Percentiles rank a stretch among this genome's conserved stretches.
phyloP scores from a whole-genome alignment of 2,329 filamentous ascomycete genomes.

The Aspergillus tanneri region DNA sequence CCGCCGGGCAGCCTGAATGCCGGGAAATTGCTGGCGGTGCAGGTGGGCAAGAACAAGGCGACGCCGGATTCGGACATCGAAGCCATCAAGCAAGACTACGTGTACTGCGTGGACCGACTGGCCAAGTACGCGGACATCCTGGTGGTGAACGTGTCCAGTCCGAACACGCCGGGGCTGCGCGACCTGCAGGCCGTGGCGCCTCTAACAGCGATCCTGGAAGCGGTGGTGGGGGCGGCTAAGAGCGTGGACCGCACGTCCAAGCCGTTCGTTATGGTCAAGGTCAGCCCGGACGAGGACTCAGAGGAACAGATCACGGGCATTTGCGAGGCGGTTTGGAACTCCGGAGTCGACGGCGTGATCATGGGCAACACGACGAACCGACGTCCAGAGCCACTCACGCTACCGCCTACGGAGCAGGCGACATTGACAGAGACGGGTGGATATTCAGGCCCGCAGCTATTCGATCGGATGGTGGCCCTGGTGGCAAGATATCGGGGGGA shows the following conservation, averaged over 20 bases:
- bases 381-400: slow-evolving; percentile 64
- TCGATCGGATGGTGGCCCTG: slow-evolving; percentile 72
- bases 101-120: slow-evolving; percentile 80
- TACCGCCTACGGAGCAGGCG: slow-evolving; percentile 65
- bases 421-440: slow-evolving; percentile 77
- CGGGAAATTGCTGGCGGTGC: slow-evolving; percentile 80
- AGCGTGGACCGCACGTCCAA: slow-evolving; percentile 67
- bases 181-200: slow-evolving; percentile 83
- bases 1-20: slow-evolving; percentile 76
- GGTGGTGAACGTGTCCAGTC: slow-evolving; percentile 97
- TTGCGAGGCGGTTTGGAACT: slow-evolving; percentile 76
- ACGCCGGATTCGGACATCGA: slow-evolving; percentile 82
- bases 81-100: slow-evolving; percentile 76
- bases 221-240: slow-evolving; percentile 77
- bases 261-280: slow-evolving; percentile 93
- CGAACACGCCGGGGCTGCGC: slow-evolving; percentile 89
- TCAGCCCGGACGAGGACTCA: slow-evolving; percentile 90
- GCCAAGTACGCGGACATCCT: slow-evolving; percentile 89
- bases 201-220: slow-evolving; percentile 73
- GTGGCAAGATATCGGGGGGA: slow-evolving; percentile 75
- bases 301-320: slow-evolving; percentile 83
- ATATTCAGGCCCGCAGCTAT: slow-evolving; percentile 87
- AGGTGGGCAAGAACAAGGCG: slow-evolving; percentile 94
- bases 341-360: slow-evolving; percentile 90
- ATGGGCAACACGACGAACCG: slow-evolving; percentile 96